Evolutionary conservation across 1,139 yeast genomes (phyloP).

Genomic region (Candida mesenterica): DNA sequence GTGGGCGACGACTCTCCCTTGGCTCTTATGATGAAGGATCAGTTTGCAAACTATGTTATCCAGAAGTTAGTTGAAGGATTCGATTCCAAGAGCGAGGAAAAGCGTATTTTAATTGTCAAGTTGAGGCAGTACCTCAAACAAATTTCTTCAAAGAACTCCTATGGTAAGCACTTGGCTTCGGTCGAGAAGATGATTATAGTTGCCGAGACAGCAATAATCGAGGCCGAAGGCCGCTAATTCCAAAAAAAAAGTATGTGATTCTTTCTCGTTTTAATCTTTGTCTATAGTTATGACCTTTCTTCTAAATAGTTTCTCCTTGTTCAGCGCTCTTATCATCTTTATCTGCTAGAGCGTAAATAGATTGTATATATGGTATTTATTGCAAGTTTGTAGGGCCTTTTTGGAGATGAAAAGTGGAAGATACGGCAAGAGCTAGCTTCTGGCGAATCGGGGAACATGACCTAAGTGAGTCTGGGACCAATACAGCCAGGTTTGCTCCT

Average conservation of each 20-base stretch:
- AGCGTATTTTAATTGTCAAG: conserved; percentile 57
- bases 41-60: conserved; percentile 94
- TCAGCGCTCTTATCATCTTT: background rate
- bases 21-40: conserved; percentile 94
- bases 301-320: conserved; percentile 5
- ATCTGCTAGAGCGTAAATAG: conserved; percentile 5
- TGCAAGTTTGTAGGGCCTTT: too few relatives aligned
- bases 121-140: conserved; percentile 62
- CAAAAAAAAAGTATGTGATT: too few relatives aligned
- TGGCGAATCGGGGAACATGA: too few relatives aligned
- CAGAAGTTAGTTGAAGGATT: conserved; percentile 86
- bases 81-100: conserved; percentile 64
- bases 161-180: conserved; percentile 84
- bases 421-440: too few relatives aligned
- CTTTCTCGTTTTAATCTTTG: too few relatives aligned
- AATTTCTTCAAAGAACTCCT: conserved; percentile 51
- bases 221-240: background rate
- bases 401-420: too few relatives aligned
- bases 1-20: conserved; percentile 58
- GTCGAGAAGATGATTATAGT: conserved; percentile 74
- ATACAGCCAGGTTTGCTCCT: too few relatives aligned
- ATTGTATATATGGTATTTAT: conserved; percentile 7
- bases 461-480: too few relatives aligned
- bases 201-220: conserved; percentile 30
- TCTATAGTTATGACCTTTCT: conserved; percentile 7